Evolutionary conservation across 1,284 basidiomycete genomes (phyloP).

Genomic region (Abortiporus biennis): DNA sequence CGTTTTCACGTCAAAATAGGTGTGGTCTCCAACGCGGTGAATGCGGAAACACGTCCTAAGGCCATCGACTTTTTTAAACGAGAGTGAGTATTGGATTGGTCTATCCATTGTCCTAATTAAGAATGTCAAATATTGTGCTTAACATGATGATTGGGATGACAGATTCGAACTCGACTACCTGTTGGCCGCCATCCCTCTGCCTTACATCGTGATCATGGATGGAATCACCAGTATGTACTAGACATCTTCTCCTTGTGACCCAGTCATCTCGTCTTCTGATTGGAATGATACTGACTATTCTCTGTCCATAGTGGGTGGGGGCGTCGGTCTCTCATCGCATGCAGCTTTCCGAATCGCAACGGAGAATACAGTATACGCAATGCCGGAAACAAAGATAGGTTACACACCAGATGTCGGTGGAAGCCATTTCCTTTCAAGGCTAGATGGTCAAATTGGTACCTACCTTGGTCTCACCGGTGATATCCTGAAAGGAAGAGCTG

Average conservation of each 20-base stretch:
- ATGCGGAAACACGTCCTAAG: slow-evolving; percentile 45
- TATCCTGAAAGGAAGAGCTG: slow-evolving; percentile 67
- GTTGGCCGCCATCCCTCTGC: slow-evolving; percentile 76
- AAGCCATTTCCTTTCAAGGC: slow-evolving; percentile 81
- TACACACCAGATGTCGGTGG: slow-evolving; percentile 91
- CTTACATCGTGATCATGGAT: slow-evolving; percentile 88
- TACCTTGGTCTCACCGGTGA: slow-evolving; percentile 91
- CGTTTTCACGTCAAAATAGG: slow-evolving; percentile 29
- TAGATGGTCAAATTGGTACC: slow-evolving; percentile 90
- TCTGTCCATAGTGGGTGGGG: slow-evolving; percentile 80
- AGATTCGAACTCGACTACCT: slow-evolving; percentile 89
- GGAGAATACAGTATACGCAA: slow-evolving; percentile 89
- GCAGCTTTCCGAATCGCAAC: slow-evolving; percentile 93
- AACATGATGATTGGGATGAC: slow-evolving; percentile 1
- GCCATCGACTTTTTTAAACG: slow-evolving; percentile 86
- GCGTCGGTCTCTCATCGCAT: slow-evolving; percentile 85
- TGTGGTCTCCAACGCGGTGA: slow-evolving; percentile 45
- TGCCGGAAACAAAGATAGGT: slow-evolving; percentile 96
- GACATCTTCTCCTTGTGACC: slow-evolving; percentile 6
- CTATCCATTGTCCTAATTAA: slow-evolving; percentile 6
- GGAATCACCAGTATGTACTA: slow-evolving; percentile 78
- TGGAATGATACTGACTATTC: slow-evolving; percentile 6
- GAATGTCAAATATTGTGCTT: neutral
- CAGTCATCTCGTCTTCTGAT: slow-evolving; percentile 8
- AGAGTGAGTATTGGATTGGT: slow-evolving; percentile 54